These are phyloP conservation scores for Nannochloropsis oceanica DNA, from an alignment of 108 stramenopile genomes.

Conservation along the genomic window DNA sequence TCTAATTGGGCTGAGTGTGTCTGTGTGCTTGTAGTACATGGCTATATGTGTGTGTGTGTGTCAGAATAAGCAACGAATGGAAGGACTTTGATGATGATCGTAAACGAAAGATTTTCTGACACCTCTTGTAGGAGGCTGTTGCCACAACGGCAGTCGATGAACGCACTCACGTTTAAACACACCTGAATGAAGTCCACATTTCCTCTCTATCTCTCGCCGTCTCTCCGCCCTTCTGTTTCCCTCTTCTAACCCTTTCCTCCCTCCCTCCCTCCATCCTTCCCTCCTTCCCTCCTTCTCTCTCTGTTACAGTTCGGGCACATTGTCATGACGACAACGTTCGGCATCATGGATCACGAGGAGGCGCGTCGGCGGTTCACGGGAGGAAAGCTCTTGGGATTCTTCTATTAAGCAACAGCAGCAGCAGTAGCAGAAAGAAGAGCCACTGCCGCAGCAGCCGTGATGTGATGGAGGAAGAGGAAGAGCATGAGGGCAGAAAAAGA, in stretches of 20 bases:
- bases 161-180: background rate
- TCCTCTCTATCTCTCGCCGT: background rate
- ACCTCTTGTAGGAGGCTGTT: slow-evolving; percentile 26
- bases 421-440: background rate
- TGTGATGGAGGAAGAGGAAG: too few species aligned
- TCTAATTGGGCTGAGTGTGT: too few species aligned
- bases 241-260: background rate
- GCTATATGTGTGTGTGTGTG: too few species aligned
- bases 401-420: slow-evolving; percentile 50
- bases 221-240: background rate
- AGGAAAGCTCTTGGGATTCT: slow-evolving; percentile 99
- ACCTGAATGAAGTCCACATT: background rate
- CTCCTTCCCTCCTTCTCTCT: background rate
- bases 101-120: slow-evolving; percentile 2
- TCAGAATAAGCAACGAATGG: too few species aligned
- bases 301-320: slow-evolving; percentile 93
- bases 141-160: background rate
- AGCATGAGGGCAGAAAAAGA: too few species aligned
- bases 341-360: slow-evolving; percentile 99
- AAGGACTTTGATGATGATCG: background rate
- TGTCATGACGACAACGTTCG: slow-evolving; percentile 85
- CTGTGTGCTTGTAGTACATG: too few species aligned
- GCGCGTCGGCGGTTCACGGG: slow-evolving; percentile 98
- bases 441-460: too few species aligned
- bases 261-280: background rate